Evolutionary conservation across 1,139 yeast species (phyloP).

Genomic region (Eremothecium cymbalariae): DNA sequence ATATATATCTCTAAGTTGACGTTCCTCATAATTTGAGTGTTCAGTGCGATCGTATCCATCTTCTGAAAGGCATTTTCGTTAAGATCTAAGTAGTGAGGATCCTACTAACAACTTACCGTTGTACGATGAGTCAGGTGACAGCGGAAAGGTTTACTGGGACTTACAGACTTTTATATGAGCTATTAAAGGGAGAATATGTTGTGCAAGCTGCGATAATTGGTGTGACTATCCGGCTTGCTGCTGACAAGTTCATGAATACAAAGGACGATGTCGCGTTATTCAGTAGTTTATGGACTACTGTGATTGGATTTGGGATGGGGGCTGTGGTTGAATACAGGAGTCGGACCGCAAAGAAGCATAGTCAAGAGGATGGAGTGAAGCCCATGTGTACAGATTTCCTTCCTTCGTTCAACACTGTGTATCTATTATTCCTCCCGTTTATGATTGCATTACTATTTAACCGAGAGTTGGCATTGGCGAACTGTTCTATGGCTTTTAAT

Average conservation of each 20-base stretch:
- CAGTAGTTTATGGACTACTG: slow-evolving; percentile 9
- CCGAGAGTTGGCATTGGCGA: slow-evolving; percentile 14
- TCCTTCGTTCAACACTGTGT: slow-evolving; percentile 21
- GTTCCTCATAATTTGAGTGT: no score
- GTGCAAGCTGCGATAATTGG: slow-evolving; percentile 14
- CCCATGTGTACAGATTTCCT: no score
- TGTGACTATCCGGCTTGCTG: slow-evolving; percentile 13
- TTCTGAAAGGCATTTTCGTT: no score
- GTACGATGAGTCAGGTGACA: no score
- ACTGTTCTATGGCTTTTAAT: slow-evolving; percentile 21
- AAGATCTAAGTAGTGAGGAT: no score
- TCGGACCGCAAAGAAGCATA: slow-evolving; percentile 8
- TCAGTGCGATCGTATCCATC: no score
- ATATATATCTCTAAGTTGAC: no score
- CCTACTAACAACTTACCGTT: no score
- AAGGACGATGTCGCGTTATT: slow-evolving; percentile 9
- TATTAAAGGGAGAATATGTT: slow-evolving; percentile 11
- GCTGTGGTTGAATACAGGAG: slow-evolving; percentile 10
- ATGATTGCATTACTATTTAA: slow-evolving; percentile 21
- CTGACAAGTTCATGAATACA: slow-evolving; percentile 7
- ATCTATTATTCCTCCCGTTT: slow-evolving; percentile 24
- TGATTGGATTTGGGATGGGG: slow-evolving; percentile 12
- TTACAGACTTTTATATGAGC: no score
- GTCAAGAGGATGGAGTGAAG: no score
- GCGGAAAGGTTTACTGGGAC: no score